phyloP scores from a whole-genome alignment of 139 green algal genomes.

The Nannochloris sp. region DNA sequence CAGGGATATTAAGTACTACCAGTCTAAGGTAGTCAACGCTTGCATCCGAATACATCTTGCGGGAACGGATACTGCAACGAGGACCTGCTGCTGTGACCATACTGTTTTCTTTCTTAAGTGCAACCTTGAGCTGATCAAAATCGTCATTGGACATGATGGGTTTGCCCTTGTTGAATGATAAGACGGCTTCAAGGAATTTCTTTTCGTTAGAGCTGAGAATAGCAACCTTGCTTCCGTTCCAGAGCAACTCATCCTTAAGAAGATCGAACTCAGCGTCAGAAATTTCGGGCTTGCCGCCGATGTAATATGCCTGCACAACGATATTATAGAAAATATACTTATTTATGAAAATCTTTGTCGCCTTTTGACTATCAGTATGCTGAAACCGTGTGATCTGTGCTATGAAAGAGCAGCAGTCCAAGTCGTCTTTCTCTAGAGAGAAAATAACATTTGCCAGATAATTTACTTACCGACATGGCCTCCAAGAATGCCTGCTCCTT shows the following conservation, averaged over 20 bases:
- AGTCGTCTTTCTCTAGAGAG: too few relatives aligned
- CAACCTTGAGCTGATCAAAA: conserved; percentile 59
- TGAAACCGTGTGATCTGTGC: too few relatives aligned
- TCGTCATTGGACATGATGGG: conserved; percentile 76
- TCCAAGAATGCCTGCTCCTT: conserved; percentile 82
- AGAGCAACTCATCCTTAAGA: conserved; percentile 84
- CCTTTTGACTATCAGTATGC: too few relatives aligned
- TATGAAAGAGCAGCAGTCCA: too few relatives aligned
- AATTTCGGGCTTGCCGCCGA: conserved; percentile 62
- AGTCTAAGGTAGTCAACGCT: conserved; percentile 75
- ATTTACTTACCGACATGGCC: conserved; percentile 45
- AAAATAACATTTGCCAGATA: background rate
- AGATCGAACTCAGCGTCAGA: conserved; percentile 76
- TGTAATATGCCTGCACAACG: conserved; percentile 53
- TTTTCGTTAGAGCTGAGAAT: conserved; percentile 59
- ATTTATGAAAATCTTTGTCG: too few relatives aligned
- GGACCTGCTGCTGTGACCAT: conserved; percentile 48
- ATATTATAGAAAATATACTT: too few relatives aligned
- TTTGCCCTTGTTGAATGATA: conserved; percentile 55
- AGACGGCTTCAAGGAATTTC: conserved; percentile 75
- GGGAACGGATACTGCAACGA: conserved; percentile 66
- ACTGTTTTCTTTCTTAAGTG: background rate
- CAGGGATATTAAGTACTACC: conserved; percentile 77
- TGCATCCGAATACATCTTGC: conserved; percentile 68
- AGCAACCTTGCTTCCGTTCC: conserved; percentile 70